A percentile compares a stretch with the other conserved stretches of the same genome.
Evolutionary conservation across 805 yeast genomes (phyloP).

Genomic region (Yarrowia sp.): DNA sequence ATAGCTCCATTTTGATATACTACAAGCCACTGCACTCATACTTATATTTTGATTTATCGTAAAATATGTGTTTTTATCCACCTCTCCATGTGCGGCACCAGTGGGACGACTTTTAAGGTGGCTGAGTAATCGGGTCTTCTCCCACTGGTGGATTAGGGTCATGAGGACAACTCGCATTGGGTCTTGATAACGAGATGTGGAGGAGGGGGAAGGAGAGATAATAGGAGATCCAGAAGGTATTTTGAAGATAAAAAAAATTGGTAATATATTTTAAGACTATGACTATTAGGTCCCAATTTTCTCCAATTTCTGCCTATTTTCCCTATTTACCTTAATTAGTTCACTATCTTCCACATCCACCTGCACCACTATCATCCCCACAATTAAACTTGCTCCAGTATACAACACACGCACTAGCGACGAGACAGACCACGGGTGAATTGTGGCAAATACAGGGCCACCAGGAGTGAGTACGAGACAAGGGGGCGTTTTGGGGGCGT

Average conservation of each 20-base stretch:
- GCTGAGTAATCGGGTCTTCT: not conserved
- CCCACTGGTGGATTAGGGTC: constrained; percentile 23
- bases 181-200: constrained; percentile 12
- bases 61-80: too few species aligned
- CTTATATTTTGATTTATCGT: too few species aligned
- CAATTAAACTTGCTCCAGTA: constrained; percentile 30
- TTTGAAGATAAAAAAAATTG: not conserved
- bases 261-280: too few species aligned
- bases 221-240: not conserved
- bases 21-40: not conserved
- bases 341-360: not conserved
- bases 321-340: not conserved
- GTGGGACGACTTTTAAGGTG: not conserved
- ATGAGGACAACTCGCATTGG: constrained; percentile 30
- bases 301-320: not conserved
- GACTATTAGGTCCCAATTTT: too few species aligned
- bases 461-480: constrained; percentile 1
- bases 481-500: not conserved
- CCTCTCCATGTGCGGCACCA: not conserved
- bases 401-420: constrained; percentile 29
- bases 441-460: constrained; percentile 15
- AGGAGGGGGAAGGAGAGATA: too few species aligned
- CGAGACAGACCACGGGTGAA: constrained; percentile 27
- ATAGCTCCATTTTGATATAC: not conserved
- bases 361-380: constrained; percentile 6